Percentiles rank a stretch among this genome's conserved stretches.
Conservation (phyloP, 1,139 yeast genomes). For the Hemisphaericaspora subhashii region DNA sequence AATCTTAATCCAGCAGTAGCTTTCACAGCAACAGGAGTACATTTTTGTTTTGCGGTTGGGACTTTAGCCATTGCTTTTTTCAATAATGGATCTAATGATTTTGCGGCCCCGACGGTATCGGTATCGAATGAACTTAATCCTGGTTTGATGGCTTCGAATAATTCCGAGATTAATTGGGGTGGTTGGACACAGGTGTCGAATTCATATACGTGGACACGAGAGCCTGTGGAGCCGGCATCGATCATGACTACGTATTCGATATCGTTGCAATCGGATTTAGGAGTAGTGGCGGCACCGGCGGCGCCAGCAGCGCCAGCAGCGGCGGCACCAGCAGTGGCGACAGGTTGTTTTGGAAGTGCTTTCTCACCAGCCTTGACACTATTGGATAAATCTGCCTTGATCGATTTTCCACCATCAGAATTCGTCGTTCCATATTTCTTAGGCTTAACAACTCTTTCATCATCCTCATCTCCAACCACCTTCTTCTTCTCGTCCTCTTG, state of each 20-base stretch:
- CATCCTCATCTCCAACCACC: not conserved
- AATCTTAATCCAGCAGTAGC: conserved; percentile 97
- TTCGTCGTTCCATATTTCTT: not conserved
- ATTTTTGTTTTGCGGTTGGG: conserved; percentile 68
- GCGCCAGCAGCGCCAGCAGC: conserved; percentile 2
- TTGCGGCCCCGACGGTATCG: conserved; percentile 83
- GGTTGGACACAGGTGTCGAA: conserved; percentile 84
- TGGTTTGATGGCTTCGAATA: conserved; percentile 86
- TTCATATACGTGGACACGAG: conserved; percentile 90
- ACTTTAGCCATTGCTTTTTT: conserved; percentile 71
- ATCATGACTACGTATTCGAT: conserved; percentile 73
- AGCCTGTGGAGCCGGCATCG: conserved; percentile 97
- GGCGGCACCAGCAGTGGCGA: not conserved
- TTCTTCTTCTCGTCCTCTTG: not conserved
- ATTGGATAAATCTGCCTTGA: not conserved
- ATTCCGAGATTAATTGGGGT: conserved; percentile 76
- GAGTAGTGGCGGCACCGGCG: conserved; percentile 3
- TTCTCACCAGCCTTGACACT: not conserved
- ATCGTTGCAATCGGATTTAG: conserved; percentile 25
- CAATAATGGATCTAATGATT: conserved; percentile 78
- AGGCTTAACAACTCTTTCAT: not conserved
- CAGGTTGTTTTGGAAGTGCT: no score
- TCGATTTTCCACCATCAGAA: not conserved
- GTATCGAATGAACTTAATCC: conserved; percentile 86
- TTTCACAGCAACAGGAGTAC: conserved; percentile 93